Evolutionary conservation across 2,329 filamentous ascomycete species (phyloP).

Genomic region (Ceratocystiopsis brevicomis): DNA sequence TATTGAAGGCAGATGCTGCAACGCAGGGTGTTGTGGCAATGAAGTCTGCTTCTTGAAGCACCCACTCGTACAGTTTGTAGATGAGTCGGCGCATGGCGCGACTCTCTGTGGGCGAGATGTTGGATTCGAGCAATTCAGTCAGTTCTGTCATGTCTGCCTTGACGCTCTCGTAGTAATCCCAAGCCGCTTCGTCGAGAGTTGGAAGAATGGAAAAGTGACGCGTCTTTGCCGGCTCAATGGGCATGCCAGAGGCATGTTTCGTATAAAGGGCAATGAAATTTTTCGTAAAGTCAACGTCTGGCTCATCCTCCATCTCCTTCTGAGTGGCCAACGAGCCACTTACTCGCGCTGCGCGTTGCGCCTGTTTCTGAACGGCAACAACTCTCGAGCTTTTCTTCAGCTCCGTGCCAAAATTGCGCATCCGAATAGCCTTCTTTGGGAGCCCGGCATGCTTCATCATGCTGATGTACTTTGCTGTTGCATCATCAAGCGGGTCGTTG

Average conservation of each 20-base stretch:
- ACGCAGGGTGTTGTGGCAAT: conserved; percentile 28
- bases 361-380: background rate
- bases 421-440: conserved; percentile 10
- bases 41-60: conserved; percentile 22
- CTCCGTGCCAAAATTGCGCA: conserved; percentile 9
- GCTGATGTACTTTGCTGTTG: conserved; percentile 21
- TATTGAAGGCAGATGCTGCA: conserved; percentile 18
- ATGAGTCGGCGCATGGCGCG: background rate
- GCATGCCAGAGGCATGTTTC: background rate
- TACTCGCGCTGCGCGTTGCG: background rate
- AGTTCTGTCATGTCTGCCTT: conserved; percentile 17
- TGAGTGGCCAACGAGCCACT: background rate
- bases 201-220: conserved; percentile 12
- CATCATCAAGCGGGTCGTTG: conserved; percentile 27
- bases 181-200: conserved; percentile 24
- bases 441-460: conserved; percentile 20
- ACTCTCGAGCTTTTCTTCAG: conserved; percentile 5
- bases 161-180: conserved; percentile 20
- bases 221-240: conserved; percentile 9
- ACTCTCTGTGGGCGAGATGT: conserved; percentile 6
- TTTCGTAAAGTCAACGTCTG: conserved; percentile 8
- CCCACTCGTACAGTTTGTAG: conserved; percentile 20
- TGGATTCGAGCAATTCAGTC: conserved; percentile 17
- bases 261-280: conserved; percentile 20
- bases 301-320: background rate